Evolutionary conservation across 1,284 basidiomycete genomes (phyloP).

Genomic region (Albatrellus sp.): DNA sequence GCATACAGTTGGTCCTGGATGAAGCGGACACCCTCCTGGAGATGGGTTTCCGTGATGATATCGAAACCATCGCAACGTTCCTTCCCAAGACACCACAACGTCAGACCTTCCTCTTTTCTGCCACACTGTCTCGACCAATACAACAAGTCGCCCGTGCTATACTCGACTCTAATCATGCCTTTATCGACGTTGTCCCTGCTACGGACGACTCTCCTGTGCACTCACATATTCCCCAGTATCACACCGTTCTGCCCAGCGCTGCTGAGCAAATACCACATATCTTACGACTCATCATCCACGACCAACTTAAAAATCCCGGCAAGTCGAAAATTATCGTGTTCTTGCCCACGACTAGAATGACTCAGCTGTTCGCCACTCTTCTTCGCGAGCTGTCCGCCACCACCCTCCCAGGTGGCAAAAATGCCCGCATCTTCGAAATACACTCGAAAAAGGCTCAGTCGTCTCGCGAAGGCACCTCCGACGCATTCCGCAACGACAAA

Average conservation of each 20-base stretch:
- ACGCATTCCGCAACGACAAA: constrained; percentile 53
- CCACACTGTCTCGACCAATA: constrained; percentile 60
- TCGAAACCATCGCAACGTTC: constrained; percentile 61
- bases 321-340: constrained; percentile 82
- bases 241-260: constrained; percentile 61
- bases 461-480: constrained; percentile 52
- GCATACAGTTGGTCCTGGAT: constrained; percentile 72
- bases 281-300: constrained; percentile 75
- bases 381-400: constrained; percentile 35
- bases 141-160: constrained; percentile 46
- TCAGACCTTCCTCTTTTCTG: constrained; percentile 94
- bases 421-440: constrained; percentile 67
- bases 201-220: constrained; percentile 46
- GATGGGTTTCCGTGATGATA: constrained; percentile 91
- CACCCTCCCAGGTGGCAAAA: constrained; percentile 33
- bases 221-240: constrained; percentile 77
- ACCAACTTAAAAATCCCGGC: constrained; percentile 69
- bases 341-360: constrained; percentile 83
- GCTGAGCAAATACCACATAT: constrained; percentile 72
- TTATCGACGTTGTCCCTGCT: constrained; percentile 49
- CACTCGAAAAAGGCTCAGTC: constrained; percentile 74
- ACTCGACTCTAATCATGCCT: constrained; percentile 43
- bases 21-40: constrained; percentile 94
- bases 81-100: constrained; percentile 62
- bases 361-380: constrained; percentile 61